Base-by-base conservation (phyloP, 495 filamentous ascomycete genomes). In the Ramalina intermedia region DNA sequence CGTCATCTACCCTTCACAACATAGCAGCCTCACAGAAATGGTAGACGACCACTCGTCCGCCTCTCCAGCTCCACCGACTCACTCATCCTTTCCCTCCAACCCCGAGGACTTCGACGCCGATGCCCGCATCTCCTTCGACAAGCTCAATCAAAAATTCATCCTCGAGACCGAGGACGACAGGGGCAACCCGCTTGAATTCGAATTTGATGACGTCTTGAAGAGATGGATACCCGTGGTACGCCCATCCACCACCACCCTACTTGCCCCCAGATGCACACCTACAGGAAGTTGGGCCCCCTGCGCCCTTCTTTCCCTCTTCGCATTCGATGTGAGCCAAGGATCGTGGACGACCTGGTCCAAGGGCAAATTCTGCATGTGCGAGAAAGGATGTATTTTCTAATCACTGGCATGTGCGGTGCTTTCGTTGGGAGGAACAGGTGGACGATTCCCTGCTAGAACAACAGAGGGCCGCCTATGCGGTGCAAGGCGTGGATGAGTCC, bases 71-170 rank as follows among this genome's bases (percentile, higher is more conserved):
- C 48, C 46, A 20, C 27, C 29, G 1, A 38, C 16, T 24, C 44
- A 47, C 16, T 60, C 57, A 55, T 64, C 55, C 50, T 90, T 91
- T 51, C 86, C 86, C 17, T 78, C 74, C 44, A 74, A 85, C 52
- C 74, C 74, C 3, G 69, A 78, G 50, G 79, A 90, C 24, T 95
- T 96, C 61, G 80, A 84, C 50, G 66, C 68, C 48, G 90, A 96
- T 60, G 73, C 82, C 20, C 85, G 90, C 52, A 82, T 96, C 53
- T 88, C 86, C 0, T 94, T 79, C 66, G 91, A 85, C 3, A 83
- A 79, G 58, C 66, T 84, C 46, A 81, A 88, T 63, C 69, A 79
- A 52, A 90, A 85, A 58, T 88, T 80, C 64, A 76, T 89, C 20
- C 75, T 93, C 0, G 89, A 94, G 47, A 79, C 85, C 23, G 86